Base-by-base conservation (phyloP, 2,329 filamentous ascomycete species). In the Aspergillus ustus region DNA sequence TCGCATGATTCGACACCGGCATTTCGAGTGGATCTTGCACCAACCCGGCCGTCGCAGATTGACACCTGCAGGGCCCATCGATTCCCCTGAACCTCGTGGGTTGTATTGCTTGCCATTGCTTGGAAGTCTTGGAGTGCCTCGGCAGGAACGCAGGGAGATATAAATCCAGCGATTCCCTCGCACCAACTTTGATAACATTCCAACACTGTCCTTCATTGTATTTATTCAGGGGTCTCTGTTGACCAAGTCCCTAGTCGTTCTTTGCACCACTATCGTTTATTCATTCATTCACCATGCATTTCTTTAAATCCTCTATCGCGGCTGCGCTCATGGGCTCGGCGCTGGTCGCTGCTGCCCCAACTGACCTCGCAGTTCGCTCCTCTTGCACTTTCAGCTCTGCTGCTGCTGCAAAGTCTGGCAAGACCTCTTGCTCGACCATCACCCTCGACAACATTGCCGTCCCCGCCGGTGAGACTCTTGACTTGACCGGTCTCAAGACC, bases 371-470 rank as follows among this genome's bases (percentile, higher is more conserved):
- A 54, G 51, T 50, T 22, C 60, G 61, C 19, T 63, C 66, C 9
- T 67, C 63, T 25, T 76, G 74, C 60, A 73, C 71, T 17, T 76
- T 76, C 65, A 72, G 71, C 20, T 69, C 70, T 13, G 65, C 71
- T 31, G 64, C 67, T 15, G 70, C 69, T 29, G 73, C 65, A 59
- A 69, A 68, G 56, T 67, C 68, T 15, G 58, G 57, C 22, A 70
- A 73, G 67, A 65, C 63, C 13, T 72, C 73, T 20, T 78, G 77
- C 70, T 69, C 74, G 1, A 72, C 69, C 51, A 80, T 81, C 57
- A 69, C 75, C 29, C 72, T 81, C 6, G 70, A 67, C 57, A 71
- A 73, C 62, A 68, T 79, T 17, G 70, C 63, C 9, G 74, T 78
- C 15, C 77, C 77, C 7, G 69, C 77, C 4, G 72, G 74, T 19